Base-by-base conservation (phyloP, 1,139 yeast species). In the Geotrichum candidum region DNA sequence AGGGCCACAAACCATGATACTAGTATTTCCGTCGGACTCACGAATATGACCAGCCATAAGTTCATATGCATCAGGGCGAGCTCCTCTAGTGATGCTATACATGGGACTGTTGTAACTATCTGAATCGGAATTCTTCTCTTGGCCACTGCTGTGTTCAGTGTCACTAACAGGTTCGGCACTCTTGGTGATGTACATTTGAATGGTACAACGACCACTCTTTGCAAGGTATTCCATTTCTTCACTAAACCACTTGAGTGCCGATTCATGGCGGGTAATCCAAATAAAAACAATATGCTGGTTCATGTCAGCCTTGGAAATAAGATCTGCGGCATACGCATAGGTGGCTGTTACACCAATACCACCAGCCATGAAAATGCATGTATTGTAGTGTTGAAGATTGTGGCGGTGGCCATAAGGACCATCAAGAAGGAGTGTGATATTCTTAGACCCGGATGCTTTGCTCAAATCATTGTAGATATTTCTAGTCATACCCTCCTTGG, bases 321-420 rank as follows among this genome's bases (percentile, higher is more conserved):
- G 52, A 29, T 62, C 63, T 10, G 65, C 61, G 15, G 69, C 70
- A 54, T 68, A 65, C 9, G 72, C 62, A 71, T 72, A 67, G n/a
- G 65, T 65, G 3, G 85, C 84, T 1, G 92, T 85, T 61, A 87
- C 77, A 69, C 92, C 92, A 65, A 84, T 85, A 61, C 90, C 90
- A 65, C 88, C 86, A 2, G 84, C 82, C 58, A 85, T 65, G 58
- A 85, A 76, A n/a, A 84, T 70, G 13, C 78, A 71, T 54, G 80
- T 80, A 60, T 83, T 83, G 68, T 80, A 85, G 61, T 79, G 79
- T 61, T 77, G 76, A 61, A 83, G 60, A 72, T 87, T 78, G 64
- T 82, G 67, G 66, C 75, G 66, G 67, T 74, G 72, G 68, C 87
- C 84, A 67, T 84, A 84, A 0, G 87, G 86, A 0, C 88, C 88